These are phyloP conservation scores for Aspergillus mulundensis DNA, from an alignment of 495 filamentous ascomycete genomes.

Conservation along the genomic window DNA sequence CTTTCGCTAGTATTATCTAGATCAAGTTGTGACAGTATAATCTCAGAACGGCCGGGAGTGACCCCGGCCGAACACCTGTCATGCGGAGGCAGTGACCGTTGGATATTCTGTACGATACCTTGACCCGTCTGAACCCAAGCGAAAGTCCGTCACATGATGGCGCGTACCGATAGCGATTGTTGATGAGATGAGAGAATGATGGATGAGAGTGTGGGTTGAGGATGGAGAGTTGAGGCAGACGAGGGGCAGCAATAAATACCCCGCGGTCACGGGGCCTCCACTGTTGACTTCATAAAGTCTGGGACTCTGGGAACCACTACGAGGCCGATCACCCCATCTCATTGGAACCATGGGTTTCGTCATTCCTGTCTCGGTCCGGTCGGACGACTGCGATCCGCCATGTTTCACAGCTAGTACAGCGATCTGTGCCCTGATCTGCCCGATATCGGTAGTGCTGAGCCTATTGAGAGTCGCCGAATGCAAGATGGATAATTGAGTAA, in stretches of 20 bases:
- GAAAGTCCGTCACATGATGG: slow-evolving; percentile 35
- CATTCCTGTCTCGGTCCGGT: background rate
- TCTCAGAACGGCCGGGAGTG: slow-evolving; percentile 51
- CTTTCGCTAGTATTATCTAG: slow-evolving; percentile 83
- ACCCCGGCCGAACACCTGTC: slow-evolving; percentile 52
- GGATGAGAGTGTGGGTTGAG: slow-evolving; percentile 1
- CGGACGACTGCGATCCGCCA: slow-evolving; percentile 14
- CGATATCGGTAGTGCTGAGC: background rate
- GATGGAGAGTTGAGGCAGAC: slow-evolving; percentile 11
- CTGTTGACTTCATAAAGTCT: background rate
- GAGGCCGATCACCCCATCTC: background rate
- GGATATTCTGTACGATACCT: slow-evolving; percentile 54
- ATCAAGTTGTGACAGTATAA: slow-evolving; percentile 74
- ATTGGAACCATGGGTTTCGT: background rate
- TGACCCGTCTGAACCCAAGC: slow-evolving; percentile 41
- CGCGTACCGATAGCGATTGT: slow-evolving; percentile 26
- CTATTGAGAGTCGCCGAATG: too few species aligned
- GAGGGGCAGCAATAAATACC: slow-evolving; percentile 19
- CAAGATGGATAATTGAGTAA: too few species aligned
- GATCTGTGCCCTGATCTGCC: background rate
- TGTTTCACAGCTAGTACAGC: background rate
- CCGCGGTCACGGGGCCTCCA: slow-evolving; percentile 5
- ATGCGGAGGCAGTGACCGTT: slow-evolving; percentile 51
- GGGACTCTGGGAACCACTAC: background rate
- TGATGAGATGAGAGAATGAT: slow-evolving; percentile 7